Percentiles rank a stretch among this genome's conserved stretches.
phyloP scores from a whole-genome alignment of 2,329 filamentous ascomycete genomes.

The Claviceps sp. region DNA sequence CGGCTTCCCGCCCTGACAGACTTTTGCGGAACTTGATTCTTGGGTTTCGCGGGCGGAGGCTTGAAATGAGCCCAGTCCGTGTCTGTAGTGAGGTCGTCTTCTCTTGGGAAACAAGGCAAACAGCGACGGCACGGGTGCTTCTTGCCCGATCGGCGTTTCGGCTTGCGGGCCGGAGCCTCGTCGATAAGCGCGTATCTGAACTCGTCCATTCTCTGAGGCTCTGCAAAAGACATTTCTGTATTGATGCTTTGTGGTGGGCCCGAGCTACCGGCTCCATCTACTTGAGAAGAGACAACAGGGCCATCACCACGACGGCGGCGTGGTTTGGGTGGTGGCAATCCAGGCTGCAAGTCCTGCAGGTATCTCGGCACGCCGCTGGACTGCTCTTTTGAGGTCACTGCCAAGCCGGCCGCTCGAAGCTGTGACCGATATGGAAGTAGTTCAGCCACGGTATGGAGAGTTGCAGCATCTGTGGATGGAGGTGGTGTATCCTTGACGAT shows the following conservation, averaged over 20 bases:
- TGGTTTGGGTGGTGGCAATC: not conserved
- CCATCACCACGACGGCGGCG: not conserved
- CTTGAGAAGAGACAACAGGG: constrained; percentile 8
- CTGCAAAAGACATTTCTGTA: constrained; percentile 20
- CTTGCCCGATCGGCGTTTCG: constrained; percentile 7
- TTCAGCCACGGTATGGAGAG: constrained; percentile 36
- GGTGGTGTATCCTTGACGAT: constrained; percentile 26
- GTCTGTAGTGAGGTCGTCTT: constrained; percentile 13
- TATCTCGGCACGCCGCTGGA: constrained; percentile 17
- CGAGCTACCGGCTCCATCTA: constrained; percentile 16
- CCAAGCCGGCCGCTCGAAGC: constrained; percentile 39
- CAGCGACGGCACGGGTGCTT: constrained; percentile 12
- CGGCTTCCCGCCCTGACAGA: not conserved
- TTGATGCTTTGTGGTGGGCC: constrained; percentile 13
- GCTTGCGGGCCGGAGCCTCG: constrained; percentile 13
- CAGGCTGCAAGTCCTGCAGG: constrained; percentile 5
- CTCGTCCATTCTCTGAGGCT: constrained; percentile 16
- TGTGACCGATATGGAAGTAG: constrained; percentile 40
- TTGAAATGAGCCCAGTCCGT: constrained; percentile 13
- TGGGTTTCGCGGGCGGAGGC: constrained; percentile 4
- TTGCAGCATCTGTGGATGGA: constrained; percentile 26
- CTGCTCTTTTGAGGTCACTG: constrained; percentile 38
- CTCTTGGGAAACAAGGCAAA: constrained; percentile 16
- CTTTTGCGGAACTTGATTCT: not conserved
- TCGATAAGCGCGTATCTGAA: constrained; percentile 22